Conservation (phyloP, 2,329 filamentous ascomycete species). For the Fusarium sp. region DNA sequence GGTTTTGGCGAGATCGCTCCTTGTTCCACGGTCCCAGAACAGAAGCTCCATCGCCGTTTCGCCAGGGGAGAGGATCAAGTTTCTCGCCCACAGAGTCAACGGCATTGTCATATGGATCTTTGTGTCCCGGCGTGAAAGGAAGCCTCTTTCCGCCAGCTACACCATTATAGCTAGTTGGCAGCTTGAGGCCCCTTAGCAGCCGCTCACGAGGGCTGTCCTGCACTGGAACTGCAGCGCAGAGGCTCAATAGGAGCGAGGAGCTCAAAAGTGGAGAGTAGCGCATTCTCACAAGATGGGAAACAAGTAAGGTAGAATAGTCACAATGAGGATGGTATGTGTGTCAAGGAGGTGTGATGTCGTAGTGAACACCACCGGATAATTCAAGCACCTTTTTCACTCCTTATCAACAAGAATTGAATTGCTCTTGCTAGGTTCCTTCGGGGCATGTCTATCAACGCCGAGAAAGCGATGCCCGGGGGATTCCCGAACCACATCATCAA, state of each 20-base stretch:
- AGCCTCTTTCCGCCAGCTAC: slow-evolving; percentile 46
- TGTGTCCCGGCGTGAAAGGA: slow-evolving; percentile 70
- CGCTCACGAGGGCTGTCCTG: slow-evolving; percentile 67
- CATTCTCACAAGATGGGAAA: slow-evolving; percentile 20
- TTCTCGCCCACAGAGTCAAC: slow-evolving; percentile 70
- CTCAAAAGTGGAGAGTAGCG: slow-evolving; percentile 23
- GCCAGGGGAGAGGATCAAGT: slow-evolving; percentile 73
- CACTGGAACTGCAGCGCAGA: slow-evolving; percentile 36
- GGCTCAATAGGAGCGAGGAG: slow-evolving; percentile 24
- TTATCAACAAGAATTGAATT: not conserved
- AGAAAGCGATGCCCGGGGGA: slow-evolving; percentile 30
- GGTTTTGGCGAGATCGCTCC: slow-evolving; percentile 75
- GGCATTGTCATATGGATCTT: slow-evolving; percentile 71
- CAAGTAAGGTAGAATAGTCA: not conserved
- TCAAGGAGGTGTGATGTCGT: not conserved
- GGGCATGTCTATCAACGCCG: slow-evolving; percentile 18
- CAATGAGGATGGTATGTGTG: not conserved
- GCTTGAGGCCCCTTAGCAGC: slow-evolving; percentile 61
- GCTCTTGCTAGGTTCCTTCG: not conserved
- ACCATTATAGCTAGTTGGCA: slow-evolving; percentile 58
- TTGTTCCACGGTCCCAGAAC: slow-evolving; percentile 78
- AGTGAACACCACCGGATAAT: not conserved
- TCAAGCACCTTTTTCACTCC: not conserved
- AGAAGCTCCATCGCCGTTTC: slow-evolving; percentile 72
- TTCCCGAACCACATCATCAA: slow-evolving; percentile 30